A percentile compares a stretch with the other conserved stretches of the same genome.
Conservation (phyloP, 371 early-diverging fungal species). For the Mortierella sp. region DNA sequence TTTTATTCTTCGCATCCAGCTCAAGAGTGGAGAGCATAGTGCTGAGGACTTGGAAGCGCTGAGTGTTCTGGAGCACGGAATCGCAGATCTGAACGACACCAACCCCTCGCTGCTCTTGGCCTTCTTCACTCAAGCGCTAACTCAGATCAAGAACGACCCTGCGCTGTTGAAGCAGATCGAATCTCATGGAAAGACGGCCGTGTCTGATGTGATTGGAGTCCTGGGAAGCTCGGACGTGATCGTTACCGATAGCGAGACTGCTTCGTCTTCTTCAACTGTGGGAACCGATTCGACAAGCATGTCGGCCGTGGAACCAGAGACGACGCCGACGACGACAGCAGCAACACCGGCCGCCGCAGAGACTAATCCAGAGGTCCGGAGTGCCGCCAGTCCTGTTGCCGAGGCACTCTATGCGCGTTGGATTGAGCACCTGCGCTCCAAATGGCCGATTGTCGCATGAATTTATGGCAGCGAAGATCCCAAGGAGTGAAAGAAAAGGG, state of each 20-base stretch:
- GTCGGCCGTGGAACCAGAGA: constrained; percentile 14
- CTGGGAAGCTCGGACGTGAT: constrained; percentile 29
- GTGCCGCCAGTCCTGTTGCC: constrained; percentile 53
- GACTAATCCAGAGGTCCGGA: constrained; percentile 19
- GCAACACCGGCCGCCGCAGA: background rate
- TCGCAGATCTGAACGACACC: constrained; percentile 58
- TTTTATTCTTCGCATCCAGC: background rate
- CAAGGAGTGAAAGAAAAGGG: constrained; percentile 27
- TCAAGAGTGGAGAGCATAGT: constrained; percentile 57
- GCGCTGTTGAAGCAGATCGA: constrained; percentile 43
- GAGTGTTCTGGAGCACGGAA: constrained; percentile 56
- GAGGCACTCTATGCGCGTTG: constrained; percentile 59
- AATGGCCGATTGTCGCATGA: constrained; percentile 61
- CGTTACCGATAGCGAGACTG: constrained; percentile 20
- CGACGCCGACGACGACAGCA: background rate
- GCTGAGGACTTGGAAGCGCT: constrained; percentile 59
- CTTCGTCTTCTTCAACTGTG: constrained; percentile 27
- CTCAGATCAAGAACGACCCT: constrained; percentile 43
- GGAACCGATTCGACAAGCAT: constrained; percentile 26
- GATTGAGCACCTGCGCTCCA: constrained; percentile 60
- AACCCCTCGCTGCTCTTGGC: constrained; percentile 58
- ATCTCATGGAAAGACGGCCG: constrained; percentile 30
- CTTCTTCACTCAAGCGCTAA: constrained; percentile 53
- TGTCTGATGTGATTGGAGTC: constrained; percentile 27
- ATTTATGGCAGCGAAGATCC: constrained; percentile 58